Percentiles rank a stretch among this genome's conserved stretches.
Evolutionary conservation across 2,329 filamentous ascomycete genomes (phyloP).

Genomic region (Paracoccidioides brasiliensis): DNA sequence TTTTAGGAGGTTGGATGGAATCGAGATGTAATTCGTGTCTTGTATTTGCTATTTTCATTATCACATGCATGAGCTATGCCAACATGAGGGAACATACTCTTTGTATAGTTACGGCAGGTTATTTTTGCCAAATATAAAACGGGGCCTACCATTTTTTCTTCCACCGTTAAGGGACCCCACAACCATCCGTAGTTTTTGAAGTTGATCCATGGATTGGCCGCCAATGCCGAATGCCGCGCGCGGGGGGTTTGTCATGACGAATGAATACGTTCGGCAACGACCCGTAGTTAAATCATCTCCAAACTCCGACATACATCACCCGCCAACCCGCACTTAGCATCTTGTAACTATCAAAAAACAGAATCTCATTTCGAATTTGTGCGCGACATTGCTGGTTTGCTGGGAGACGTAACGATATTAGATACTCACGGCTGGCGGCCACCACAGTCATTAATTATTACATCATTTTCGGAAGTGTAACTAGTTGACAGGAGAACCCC

Average conservation of each 20-base stretch:
- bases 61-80: no score
- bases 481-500: not conserved
- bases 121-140: no score
- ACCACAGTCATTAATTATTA: not conserved
- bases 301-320: no score
- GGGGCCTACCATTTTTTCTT: no score
- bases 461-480: not conserved
- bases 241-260: not conserved
- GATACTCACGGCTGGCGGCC: no score
- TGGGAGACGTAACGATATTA: not conserved
- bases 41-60: not conserved
- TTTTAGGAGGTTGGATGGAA: slow-evolving; percentile 5
- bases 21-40: not conserved
- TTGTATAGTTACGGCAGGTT: no score
- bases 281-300: not conserved
- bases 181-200: not conserved
- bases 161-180: no score
- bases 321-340: no score
- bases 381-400: not conserved
- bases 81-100: no score
- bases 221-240: not conserved
- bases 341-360: no score
- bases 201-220: not conserved
- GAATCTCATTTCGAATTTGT: not conserved
- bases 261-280: not conserved